Percentiles rank a stretch among this genome's conserved stretches.
Evolutionary conservation across 495 filamentous ascomycete genomes (phyloP).

Genomic region (Tuber borchii): DNA sequence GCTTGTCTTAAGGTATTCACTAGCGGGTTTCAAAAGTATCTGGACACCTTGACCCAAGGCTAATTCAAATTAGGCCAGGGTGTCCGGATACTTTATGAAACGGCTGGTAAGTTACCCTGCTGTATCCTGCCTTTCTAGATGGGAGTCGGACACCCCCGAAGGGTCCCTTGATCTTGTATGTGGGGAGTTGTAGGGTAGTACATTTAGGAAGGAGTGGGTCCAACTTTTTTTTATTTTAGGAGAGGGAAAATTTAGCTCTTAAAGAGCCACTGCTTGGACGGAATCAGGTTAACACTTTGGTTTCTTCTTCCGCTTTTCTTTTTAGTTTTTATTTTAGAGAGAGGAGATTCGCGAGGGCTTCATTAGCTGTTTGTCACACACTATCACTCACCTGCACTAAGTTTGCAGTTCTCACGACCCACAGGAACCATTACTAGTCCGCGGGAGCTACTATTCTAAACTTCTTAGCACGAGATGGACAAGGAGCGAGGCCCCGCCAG

Average conservation of each 20-base stretch:
- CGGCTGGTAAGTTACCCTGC: neutral
- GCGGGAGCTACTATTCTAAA: neutral
- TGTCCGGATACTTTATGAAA: no score
- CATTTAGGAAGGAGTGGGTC: neutral
- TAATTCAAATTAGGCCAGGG: no score
- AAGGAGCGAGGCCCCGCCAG: slow-evolving; percentile 13
- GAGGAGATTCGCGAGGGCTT: neutral
- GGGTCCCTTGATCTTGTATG: neutral
- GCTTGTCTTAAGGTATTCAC: neutral
- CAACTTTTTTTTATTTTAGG: neutral
- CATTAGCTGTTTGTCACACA: neutral
- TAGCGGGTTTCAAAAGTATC: no score
- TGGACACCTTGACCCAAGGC: no score
- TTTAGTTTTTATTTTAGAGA: neutral
- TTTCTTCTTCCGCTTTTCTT: neutral
- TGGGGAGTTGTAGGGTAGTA: neutral
- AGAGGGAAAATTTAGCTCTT: neutral
- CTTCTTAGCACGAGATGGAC: neutral
- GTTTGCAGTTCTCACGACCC: neutral
- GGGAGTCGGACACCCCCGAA: neutral
- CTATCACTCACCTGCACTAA: neutral
- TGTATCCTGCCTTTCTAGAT: neutral
- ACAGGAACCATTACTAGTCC: neutral
- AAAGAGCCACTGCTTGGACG: neutral
- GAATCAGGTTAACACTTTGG: neutral